Evolutionary conservation across 2,329 filamentous ascomycete species (phyloP), one percentile per base, ranked within the genome.

Genomic region (Aspergillus niger): DNA sequence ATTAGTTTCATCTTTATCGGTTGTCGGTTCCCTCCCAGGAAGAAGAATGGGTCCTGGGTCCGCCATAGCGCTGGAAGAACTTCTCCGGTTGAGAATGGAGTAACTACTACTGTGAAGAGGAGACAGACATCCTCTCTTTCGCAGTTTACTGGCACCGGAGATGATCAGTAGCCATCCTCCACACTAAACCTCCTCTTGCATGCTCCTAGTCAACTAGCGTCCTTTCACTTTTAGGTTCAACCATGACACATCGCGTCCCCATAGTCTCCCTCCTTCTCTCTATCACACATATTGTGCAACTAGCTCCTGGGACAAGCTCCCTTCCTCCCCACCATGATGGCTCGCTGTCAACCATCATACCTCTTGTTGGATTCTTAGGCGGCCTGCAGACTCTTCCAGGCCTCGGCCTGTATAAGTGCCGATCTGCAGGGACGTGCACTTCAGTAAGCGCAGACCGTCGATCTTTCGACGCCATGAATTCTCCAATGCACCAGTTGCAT

Each of bases 391-490:
- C 56, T 15, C 56, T 36, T 50, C 56, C 47, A 41, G 36, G 15
- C 47, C 36, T 39, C 13, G 6, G 7, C 15, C 30, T 5, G 17
- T 43, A 15, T 47, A 28, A 54, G n/a, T 22, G 47, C 7, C 28
- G 60, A 64, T 61, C 62, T 63, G 50, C 63, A 65, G 59, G 62
- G 56, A 58, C 60, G 53, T 32, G 24, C 58, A 49, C 41, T 48
- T 28, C 57, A 50, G 44, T 32, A 43, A 44, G 15, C 24, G 32
- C 47, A 55, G 39, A 24, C 10, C 55, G 53, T 50, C 48, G 53
- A 59, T 58, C 57, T 30, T 15, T 59, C 57, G 39, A 52, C 39
- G 32, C 53, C 60, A 59, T 60, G 22, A 48, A 32, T 48, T 53
- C 28, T 48, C 41, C n/a, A 15, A 32, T 59, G 50, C n/a, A 32